Conservation (phyloP, 2,329 filamentous ascomycete species). For the Colletotrichum liaoningense region DNA sequence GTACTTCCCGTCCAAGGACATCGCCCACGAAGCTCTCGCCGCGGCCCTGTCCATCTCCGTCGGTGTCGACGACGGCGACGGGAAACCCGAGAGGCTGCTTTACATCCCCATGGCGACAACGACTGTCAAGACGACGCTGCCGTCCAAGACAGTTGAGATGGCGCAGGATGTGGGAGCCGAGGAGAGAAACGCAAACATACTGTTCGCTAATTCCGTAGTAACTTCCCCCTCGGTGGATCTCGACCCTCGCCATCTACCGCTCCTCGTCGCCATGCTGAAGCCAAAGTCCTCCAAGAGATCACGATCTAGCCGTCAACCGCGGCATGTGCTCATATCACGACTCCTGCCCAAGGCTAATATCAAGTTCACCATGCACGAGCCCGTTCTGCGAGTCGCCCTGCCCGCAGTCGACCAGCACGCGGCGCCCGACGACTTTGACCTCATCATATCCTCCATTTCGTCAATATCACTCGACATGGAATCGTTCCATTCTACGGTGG, state of each 20-base stretch:
- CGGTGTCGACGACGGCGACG: slow-evolving; percentile 89
- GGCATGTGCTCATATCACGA: slow-evolving; percentile 82
- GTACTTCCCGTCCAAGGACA: slow-evolving; percentile 94
- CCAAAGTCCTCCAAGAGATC: slow-evolving; percentile 54
- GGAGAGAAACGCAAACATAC: slow-evolving; percentile 93
- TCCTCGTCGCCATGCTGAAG: slow-evolving; percentile 82
- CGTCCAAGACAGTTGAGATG: slow-evolving; percentile 91
- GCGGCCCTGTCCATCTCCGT: slow-evolving; percentile 94
- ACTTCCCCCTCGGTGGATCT: slow-evolving; percentile 96
- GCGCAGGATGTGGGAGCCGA: slow-evolving; percentile 78
- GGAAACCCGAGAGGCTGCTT: slow-evolving; percentile 85
- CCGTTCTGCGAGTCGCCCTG: slow-evolving; percentile 89
- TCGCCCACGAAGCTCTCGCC: slow-evolving; percentile 93
- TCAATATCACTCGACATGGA: slow-evolving; percentile 94
- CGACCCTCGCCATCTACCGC: slow-evolving; percentile 89
- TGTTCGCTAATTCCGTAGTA: slow-evolving; percentile 95
- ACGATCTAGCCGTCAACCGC: slow-evolving; percentile 43
- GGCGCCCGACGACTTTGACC: slow-evolving; percentile 86
- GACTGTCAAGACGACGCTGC: slow-evolving; percentile 91
- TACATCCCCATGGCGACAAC: slow-evolving; percentile 99
- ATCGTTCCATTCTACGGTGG: slow-evolving; percentile 90
- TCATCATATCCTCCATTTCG: slow-evolving; percentile 95
- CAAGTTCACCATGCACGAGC: slow-evolving; percentile 97
- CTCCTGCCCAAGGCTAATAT: slow-evolving; percentile 93
- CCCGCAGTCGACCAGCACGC: slow-evolving; percentile 77